Base-by-base conservation (phyloP, 1,284 basidiomycete species). In the Cryptococcus sp. region DNA sequence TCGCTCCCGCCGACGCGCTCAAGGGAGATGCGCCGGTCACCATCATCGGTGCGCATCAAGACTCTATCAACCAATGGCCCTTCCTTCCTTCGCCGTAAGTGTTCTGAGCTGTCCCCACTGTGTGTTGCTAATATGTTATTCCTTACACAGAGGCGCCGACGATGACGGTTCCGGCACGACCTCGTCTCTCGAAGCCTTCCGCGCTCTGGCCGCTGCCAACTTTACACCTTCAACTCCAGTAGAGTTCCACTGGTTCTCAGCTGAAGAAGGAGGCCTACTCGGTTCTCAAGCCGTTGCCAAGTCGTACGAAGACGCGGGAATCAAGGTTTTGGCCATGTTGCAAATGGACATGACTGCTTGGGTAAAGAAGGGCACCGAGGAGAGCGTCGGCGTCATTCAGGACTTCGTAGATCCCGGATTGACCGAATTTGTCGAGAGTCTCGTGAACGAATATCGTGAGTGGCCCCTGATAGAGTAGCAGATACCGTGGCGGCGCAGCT, bases 221-320 rank as follows among this genome's bases (percentile, higher is more conserved):
- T 97, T 89, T 81, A 84, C 80, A 20, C 93, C 95, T 22, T 80
- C 80, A 17, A 68, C 71, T 47, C 84, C 90, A 19, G 85, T 98
- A 58, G 93, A 98, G 75, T 95, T 97, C 78, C 93, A 96, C 76
- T 99, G 90, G 88, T 98, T 93, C 76, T 90, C 89, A 53, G 93
- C 93, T 49, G 93, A 96, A 72, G 93, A 96, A 81, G 89, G 88
- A 47, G 95, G 95, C n/a, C 84, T 98, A 38, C 87, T 99, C 55
- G 95, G 95, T 44, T 92, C 90, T 45, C 92, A 96, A 76, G 94
- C 91, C 11, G 86, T 99, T 48, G 93, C 92, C 35, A 82, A 84
- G 67, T 82, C 84, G 54, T 99, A 98, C 74, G 86, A 86, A 67
- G 75, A 81, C 22, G 80, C 82, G 56, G 81, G 80, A 8, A 81